phyloP scores from a whole-genome alignment of 345 rosid species.

The Salix udensis region DNA sequence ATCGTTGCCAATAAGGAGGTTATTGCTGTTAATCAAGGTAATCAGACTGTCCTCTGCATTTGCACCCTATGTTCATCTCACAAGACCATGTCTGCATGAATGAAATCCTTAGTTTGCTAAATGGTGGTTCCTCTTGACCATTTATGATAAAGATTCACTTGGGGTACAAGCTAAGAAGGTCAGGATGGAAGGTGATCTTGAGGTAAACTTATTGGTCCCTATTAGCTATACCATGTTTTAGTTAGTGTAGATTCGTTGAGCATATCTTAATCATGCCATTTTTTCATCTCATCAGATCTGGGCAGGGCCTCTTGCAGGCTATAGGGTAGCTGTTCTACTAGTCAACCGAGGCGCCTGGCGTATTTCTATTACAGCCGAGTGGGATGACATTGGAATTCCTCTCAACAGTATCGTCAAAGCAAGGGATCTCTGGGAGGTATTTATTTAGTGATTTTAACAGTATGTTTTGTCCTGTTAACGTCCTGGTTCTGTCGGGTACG shows the following conservation, averaged over 20 bases:
- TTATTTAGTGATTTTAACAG: not conserved
- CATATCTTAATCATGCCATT: not conserved
- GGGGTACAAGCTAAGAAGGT: slow-evolving; percentile 55
- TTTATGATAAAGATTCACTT: slow-evolving; percentile 26
- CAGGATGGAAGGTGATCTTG: slow-evolving; percentile 37
- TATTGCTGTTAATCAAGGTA: slow-evolving; percentile 82
- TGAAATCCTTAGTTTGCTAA: not conserved
- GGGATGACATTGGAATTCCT: slow-evolving; percentile 31
- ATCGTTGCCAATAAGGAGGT: slow-evolving; percentile 70
- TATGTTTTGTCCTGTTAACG: too few species aligned
- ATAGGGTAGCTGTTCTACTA: slow-evolving; percentile 20
- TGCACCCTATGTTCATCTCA: not conserved
- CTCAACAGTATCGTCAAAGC: slow-evolving; percentile 6
- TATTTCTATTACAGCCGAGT: slow-evolving; percentile 16
- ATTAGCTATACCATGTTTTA: not conserved
- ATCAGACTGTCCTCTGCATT: not conserved
- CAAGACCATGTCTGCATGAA: not conserved
- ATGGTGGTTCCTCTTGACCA: not conserved
- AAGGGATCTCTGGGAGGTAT: slow-evolving; percentile 33
- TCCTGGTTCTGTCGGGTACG: not conserved
- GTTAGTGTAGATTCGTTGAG: not conserved
- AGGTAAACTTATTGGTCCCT: slow-evolving; percentile 22
- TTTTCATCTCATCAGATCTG: slow-evolving; percentile 12
- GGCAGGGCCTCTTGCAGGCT: slow-evolving; percentile 30
- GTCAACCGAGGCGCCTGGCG: slow-evolving; percentile 20